phyloP scores from a whole-genome alignment of 1,284 basidiomycete species.

The Sporisorium graminicola region DNA sequence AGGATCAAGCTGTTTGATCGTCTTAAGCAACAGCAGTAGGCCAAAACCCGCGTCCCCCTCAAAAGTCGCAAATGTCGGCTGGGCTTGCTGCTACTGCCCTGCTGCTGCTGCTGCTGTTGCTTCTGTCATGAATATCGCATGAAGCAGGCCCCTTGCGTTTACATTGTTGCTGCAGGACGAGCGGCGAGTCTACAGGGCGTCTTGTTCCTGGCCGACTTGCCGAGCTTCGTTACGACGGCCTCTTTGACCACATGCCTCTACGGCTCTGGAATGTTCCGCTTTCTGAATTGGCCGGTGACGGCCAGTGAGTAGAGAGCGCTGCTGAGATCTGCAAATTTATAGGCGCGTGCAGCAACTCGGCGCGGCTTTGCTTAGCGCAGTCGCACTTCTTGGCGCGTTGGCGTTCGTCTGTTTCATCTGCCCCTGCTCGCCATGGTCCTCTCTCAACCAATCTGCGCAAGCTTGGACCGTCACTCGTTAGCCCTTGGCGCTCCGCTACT shows the following conservation, averaged over 20 bases:
- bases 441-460: not conserved
- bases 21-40: not conserved
- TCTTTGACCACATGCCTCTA: too few species aligned
- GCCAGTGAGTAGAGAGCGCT: not conserved
- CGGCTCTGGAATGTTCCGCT: not conserved
- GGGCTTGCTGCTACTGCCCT: too few species aligned
- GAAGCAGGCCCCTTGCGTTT: not conserved
- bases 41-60: not conserved
- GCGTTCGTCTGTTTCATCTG: not conserved
- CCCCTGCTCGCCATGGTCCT: constrained; percentile 2
- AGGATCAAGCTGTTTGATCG: not conserved
- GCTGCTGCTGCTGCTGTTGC: too few species aligned
- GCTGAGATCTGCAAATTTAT: not conserved
- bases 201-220: not conserved
- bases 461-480: not conserved
- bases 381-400: constrained; percentile 2
- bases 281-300: not conserved
- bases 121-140: too few species aligned
- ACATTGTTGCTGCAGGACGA: not conserved
- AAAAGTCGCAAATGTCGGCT: too few species aligned
- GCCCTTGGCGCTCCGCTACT: not conserved
- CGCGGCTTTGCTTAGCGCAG: not conserved
- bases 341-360: not conserved
- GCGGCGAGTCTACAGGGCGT: not conserved
- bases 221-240: not conserved